Evolutionary conservation across 2,329 filamentous ascomycete species (phyloP).

Genomic region (Apiospora koreana): DNA sequence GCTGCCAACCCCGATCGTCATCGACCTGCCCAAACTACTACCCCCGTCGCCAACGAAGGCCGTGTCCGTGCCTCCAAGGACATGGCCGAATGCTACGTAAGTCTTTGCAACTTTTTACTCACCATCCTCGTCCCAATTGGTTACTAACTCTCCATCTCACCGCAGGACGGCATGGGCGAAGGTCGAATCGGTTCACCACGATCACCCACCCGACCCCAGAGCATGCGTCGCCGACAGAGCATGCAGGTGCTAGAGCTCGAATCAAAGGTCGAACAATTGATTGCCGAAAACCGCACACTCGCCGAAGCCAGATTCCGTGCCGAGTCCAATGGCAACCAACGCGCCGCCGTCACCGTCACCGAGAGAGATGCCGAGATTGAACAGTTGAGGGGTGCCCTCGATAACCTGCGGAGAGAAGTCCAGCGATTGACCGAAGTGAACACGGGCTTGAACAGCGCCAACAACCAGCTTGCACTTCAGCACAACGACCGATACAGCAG

Average conservation of each 20-base stretch:
- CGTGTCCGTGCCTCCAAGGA: constrained; percentile 77
- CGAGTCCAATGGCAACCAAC: constrained; percentile 66
- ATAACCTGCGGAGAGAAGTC: constrained; percentile 81
- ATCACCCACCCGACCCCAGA: constrained; percentile 91
- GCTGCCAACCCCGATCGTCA: neutral
- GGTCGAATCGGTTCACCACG: constrained; percentile 82
- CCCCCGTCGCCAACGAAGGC: constrained; percentile 83
- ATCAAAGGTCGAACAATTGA: constrained; percentile 77
- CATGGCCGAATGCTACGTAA: constrained; percentile 94
- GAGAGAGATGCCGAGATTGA: constrained; percentile 89
- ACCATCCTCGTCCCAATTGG: too few relatives aligned
- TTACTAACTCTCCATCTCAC: constrained; percentile 18
- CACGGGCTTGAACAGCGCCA: constrained; percentile 74
- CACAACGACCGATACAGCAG: constrained; percentile 71
- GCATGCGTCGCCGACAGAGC: constrained; percentile 95
- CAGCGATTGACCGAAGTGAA: constrained; percentile 80
- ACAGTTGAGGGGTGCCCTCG: constrained; percentile 74
- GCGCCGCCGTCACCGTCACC: constrained; percentile 69
- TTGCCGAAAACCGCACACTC: constrained; percentile 81
- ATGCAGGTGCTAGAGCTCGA: constrained; percentile 96
- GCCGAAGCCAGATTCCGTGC: constrained; percentile 70
- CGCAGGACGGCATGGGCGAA: constrained; percentile 90
- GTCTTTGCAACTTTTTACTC: constrained; percentile 39
- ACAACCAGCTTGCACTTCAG: constrained; percentile 73
- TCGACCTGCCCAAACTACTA: constrained; percentile 37